Evolutionary conservation across 805 yeast genomes (phyloP), one percentile per base, ranked within the genome.

Genomic region (Candida anglica): DNA sequence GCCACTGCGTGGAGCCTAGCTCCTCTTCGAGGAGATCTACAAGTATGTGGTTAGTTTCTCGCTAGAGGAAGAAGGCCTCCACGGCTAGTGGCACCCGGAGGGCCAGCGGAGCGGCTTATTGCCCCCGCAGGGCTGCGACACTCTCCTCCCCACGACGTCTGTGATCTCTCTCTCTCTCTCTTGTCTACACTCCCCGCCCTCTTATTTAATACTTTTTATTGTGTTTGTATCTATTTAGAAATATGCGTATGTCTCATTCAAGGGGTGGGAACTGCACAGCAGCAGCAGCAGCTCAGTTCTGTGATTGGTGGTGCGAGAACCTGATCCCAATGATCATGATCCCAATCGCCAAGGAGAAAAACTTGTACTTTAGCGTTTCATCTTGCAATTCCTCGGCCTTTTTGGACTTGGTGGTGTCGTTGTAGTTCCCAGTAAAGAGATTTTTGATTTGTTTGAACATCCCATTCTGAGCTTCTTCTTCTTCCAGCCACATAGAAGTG

Each of bases 301-400:
- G n/a, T n/a, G n/a, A n/a, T 32, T 46, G 53, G 28, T 39, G 43
- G n/a, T 48, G 47, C 19, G 69, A 59, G 37, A 65, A 60, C 36
- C 58, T 54, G 25, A 65, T 44, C 1, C 69, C 71, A 26, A 67
- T 47, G 25, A 67, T 58, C 38, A 62, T 50, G 4, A 67, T 66
- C 14, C 71, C 72, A 25, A 67, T 46, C 7, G 69, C 66, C 22
- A 67, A 56, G 28, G 68, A 60, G 27, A 67, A 50, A 35, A 67
- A 67, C 44, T 64, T 67, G 41, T 62, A 63, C 47, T 60, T 63
- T 38, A 67, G 49, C 23, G 53, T 48, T 41, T 67, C 73, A 32
- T 67, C 72, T 20, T 59, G 66, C 22, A 58, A 43, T 13, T 42
- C 38, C 21, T 52, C 58, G 26, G 50, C 44, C 14, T 42, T 46